Evolutionary conservation across 2,329 filamentous ascomycete genomes (phyloP).

Genomic region (Xylaria sp.): DNA sequence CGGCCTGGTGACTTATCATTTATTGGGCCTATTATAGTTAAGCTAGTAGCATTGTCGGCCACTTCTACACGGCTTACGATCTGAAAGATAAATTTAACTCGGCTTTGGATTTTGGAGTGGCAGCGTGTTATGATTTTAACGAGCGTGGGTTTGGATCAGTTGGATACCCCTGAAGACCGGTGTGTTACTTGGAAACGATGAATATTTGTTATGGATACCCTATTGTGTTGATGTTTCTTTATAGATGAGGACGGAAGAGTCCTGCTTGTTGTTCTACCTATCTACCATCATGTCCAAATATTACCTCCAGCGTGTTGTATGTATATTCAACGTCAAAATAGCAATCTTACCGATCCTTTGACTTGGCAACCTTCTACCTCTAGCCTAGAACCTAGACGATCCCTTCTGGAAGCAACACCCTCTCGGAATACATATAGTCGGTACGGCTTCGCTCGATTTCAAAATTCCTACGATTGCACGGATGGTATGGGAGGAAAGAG

Average conservation of each 20-base stretch:
- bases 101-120: slow-evolving; percentile 7
- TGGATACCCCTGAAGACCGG: slow-evolving; percentile 29
- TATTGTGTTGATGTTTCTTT: slow-evolving; percentile 33
- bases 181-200: slow-evolving; percentile 20
- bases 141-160: slow-evolving; percentile 26
- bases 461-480: not conserved
- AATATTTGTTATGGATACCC: slow-evolving; percentile 35
- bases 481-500: not conserved
- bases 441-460: not conserved
- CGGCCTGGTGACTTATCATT: slow-evolving; percentile 27
- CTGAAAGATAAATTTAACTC: not conserved
- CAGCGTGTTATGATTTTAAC: slow-evolving; percentile 29
- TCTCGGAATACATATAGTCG: not conserved
- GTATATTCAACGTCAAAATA: slow-evolving; percentile 4
- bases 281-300: not conserved
- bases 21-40: slow-evolving; percentile 17
- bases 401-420: no score
- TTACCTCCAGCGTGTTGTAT: not conserved
- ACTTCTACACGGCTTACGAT: not conserved
- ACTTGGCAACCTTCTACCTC: not conserved
- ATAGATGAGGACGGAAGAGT: not conserved
- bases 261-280: not conserved
- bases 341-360: not conserved
- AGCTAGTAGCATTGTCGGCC: not conserved
- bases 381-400: not conserved